Conservation (phyloP, 768 basidiomycete species). For the Phaeotremella skinneri region DNA sequence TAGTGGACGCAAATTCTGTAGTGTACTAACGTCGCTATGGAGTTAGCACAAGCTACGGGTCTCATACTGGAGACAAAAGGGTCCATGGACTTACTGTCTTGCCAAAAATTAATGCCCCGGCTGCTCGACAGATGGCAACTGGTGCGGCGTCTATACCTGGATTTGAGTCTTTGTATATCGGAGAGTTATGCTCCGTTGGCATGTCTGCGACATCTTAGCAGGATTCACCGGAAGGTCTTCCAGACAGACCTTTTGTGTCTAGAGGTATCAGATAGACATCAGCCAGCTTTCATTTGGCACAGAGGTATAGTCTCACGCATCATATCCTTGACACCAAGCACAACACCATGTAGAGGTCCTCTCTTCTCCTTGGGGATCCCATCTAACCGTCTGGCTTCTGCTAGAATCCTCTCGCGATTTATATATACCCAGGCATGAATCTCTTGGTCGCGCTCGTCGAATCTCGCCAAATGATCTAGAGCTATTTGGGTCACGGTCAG, state of each 20-base stretch:
- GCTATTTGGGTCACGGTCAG: constrained; percentile 27
- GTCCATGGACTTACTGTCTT: constrained; percentile 24
- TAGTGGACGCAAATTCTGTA: constrained; percentile 45
- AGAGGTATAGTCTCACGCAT: constrained; percentile 21
- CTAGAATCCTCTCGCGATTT: constrained; percentile 21
- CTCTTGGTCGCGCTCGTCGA: constrained; percentile 23
- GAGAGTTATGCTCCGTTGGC: constrained; percentile 47
- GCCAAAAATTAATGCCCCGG: constrained; percentile 45
- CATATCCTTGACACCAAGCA: constrained; percentile 42
- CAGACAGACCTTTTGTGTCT: constrained; percentile 37
- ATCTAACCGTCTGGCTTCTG: constrained; percentile 29
- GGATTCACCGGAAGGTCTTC: neutral
- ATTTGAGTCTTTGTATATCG: constrained; percentile 36
- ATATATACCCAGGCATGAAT: constrained; percentile 35
- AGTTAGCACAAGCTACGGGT: too few relatives aligned
- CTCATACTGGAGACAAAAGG: too few relatives aligned
- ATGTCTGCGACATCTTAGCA: constrained; percentile 30
- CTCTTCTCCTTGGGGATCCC: constrained; percentile 25
- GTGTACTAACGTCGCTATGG: too few relatives aligned
- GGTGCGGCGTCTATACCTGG: constrained; percentile 36
- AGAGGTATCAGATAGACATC: constrained; percentile 2
- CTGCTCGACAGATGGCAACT: constrained; percentile 32
- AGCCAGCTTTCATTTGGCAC: neutral
- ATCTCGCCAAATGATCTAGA: constrained; percentile 23
- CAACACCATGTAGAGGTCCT: constrained; percentile 30